phyloP scores from a whole-genome alignment of 1,139 yeast genomes.

The Saccharomyces hybrid region DNA sequence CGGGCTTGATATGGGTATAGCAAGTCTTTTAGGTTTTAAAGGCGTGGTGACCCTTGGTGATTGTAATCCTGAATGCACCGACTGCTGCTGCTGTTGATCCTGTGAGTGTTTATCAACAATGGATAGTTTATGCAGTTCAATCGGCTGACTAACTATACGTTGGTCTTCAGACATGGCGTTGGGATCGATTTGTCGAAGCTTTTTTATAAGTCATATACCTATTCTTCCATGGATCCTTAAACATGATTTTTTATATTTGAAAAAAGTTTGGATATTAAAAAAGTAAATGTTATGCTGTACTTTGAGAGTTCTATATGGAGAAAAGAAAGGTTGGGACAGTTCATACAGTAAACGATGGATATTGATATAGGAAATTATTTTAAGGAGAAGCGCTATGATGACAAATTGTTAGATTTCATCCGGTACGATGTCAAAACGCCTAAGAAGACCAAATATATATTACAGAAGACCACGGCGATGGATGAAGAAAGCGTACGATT shows the following conservation, averaged over 20 bases:
- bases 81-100: background rate
- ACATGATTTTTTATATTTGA: too few species aligned
- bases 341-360: slow-evolving; percentile 1
- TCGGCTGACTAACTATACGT: slow-evolving; percentile 29
- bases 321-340: background rate
- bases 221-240: too few species aligned
- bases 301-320: too few species aligned
- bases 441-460: background rate
- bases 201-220: background rate
- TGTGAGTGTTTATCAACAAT: slow-evolving; percentile 17
- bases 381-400: slow-evolving; percentile 9
- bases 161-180: slow-evolving; percentile 13
- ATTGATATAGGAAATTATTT: slow-evolving; percentile 15
- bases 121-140: slow-evolving; percentile 29
- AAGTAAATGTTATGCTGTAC: background rate
- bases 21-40: background rate
- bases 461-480: background rate
- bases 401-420: slow-evolving; percentile 14
- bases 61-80: background rate
- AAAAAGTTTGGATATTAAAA: background rate
- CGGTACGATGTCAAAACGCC: slow-evolving; percentile 8
- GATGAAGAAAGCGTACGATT: background rate
- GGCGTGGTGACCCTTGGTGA: background rate
- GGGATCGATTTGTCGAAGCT: background rate
- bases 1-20: slow-evolving; percentile 3